phyloP scores from a whole-genome alignment of 352 stramenopile species.

The Phytopythium boreale region DNA sequence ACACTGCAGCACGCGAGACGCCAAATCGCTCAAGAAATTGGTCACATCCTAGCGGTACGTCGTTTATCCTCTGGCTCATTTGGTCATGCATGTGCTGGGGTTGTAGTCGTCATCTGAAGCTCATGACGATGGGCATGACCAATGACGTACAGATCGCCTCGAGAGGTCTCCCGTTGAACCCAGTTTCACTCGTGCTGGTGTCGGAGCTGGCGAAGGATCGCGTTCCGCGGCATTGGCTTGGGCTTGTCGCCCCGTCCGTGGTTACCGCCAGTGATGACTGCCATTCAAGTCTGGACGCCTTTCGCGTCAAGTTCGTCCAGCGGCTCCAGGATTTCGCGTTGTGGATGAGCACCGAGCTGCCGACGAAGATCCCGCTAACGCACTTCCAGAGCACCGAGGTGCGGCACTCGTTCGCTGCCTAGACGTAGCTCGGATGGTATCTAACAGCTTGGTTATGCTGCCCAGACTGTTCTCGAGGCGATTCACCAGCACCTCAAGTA shows the following conservation, averaged over 20 bases:
- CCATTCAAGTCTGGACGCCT: background rate
- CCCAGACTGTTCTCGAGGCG: background rate
- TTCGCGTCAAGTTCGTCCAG: background rate
- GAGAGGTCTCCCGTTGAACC: background rate
- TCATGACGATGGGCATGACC: background rate
- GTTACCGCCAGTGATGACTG: background rate
- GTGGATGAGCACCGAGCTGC: background rate
- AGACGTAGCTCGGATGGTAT: background rate
- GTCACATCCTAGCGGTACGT: background rate
- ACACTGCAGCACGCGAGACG: background rate
- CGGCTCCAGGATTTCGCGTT: background rate
- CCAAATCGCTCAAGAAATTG: background rate
- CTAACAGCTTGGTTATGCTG: background rate
- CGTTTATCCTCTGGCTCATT: background rate
- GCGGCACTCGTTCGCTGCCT: background rate
- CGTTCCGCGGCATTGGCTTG: background rate
- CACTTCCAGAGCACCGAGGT: background rate
- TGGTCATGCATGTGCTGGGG: background rate
- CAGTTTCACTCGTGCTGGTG: background rate
- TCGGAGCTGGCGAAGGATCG: background rate
- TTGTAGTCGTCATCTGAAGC: background rate
- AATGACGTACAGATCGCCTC: background rate
- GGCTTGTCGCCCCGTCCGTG: background rate
- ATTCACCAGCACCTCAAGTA: background rate
- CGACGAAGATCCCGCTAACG: background rate